Percentiles rank a stretch among this genome's conserved stretches.
Conservation (phyloP, 2,329 filamentous ascomycete genomes). For the Penicillium sp. region DNA sequence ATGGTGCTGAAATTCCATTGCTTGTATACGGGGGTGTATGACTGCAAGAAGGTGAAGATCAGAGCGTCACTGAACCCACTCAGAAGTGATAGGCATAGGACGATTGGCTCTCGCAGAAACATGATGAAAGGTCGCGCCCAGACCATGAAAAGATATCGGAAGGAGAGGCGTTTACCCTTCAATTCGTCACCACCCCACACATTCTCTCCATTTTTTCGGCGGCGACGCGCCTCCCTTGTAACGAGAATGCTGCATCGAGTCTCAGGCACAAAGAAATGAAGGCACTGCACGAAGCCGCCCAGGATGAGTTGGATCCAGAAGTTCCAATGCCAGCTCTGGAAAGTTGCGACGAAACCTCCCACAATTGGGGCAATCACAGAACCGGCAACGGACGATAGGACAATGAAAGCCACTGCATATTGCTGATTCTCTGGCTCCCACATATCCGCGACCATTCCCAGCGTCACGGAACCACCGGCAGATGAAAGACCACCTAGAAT, state of each 20-base stretch:
- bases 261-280: conserved; percentile 55
- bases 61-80: conserved; percentile 63
- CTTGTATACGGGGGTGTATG: conserved; percentile 58
- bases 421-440: conserved; percentile 58
- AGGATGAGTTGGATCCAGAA: conserved; percentile 63
- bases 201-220: conserved; percentile 57
- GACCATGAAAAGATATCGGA: conserved; percentile 55
- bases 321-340: conserved; percentile 56
- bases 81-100: conserved; percentile 59
- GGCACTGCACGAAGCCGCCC: conserved; percentile 52
- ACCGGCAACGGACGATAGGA: conserved; percentile 56
- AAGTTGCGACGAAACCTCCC: conserved; percentile 53
- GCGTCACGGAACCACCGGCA: conserved; percentile 62
- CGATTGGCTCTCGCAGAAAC: conserved; percentile 64
- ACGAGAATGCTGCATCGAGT: conserved; percentile 58
- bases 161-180: conserved; percentile 54
- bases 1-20: conserved; percentile 58
- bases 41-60: conserved; percentile 66
- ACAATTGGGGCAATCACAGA: conserved; percentile 50
- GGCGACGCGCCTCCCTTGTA: conserved; percentile 56
- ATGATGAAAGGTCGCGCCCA: conserved; percentile 63
- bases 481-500: conserved; percentile 62
- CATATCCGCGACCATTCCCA: conserved; percentile 65
- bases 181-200: conserved; percentile 73
- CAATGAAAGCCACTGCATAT: conserved; percentile 60